Percentiles rank a stretch among this genome's conserved stretches.
phyloP scores from a whole-genome alignment of 116 monocot genomes.

The Cymodocea nodosa region DNA sequence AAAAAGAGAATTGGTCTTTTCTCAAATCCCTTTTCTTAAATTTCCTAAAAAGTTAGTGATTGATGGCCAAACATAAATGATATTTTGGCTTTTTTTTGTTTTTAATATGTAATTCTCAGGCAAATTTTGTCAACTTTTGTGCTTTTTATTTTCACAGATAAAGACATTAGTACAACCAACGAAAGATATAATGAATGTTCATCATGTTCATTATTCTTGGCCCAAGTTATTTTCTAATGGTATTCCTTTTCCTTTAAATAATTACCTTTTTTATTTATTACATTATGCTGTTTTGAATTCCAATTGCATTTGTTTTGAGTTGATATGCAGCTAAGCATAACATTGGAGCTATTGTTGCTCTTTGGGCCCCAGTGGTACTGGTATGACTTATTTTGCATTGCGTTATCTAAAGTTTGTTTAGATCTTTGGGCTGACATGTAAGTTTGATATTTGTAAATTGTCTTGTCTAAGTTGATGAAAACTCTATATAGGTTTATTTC shows the following conservation, averaged over 20 bases:
- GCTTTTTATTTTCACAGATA: slow-evolving; percentile 39
- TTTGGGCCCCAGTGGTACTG: slow-evolving; percentile 90
- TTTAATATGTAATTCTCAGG: no score
- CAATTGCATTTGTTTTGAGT: background rate
- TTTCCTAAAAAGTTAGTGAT: no score
- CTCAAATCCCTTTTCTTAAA: no score
- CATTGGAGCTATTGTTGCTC: slow-evolving; percentile 65
- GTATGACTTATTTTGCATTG: slow-evolving; percentile 28
- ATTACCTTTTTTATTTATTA: background rate
- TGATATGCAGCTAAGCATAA: slow-evolving; percentile 54
- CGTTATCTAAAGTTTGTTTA: background rate
- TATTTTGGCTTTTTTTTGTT: no score
- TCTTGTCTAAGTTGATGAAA: background rate
- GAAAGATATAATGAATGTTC: slow-evolving; percentile 89
- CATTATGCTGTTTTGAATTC: background rate
- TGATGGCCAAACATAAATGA: no score
- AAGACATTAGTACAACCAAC: slow-evolving; percentile 83
- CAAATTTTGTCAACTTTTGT: background rate
- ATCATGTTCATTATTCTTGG: slow-evolving; percentile 73
- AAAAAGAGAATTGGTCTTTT: no score
- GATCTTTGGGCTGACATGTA: background rate
- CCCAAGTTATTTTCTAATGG: slow-evolving; percentile 94
- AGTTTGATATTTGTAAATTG: background rate
- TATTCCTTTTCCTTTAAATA: slow-evolving; percentile 11
- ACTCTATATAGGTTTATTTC: slow-evolving; percentile 47